Evolutionary conservation across 2,329 filamentous ascomycete genomes (phyloP).

Genomic region (Rhynchosporium agropyri): DNA sequence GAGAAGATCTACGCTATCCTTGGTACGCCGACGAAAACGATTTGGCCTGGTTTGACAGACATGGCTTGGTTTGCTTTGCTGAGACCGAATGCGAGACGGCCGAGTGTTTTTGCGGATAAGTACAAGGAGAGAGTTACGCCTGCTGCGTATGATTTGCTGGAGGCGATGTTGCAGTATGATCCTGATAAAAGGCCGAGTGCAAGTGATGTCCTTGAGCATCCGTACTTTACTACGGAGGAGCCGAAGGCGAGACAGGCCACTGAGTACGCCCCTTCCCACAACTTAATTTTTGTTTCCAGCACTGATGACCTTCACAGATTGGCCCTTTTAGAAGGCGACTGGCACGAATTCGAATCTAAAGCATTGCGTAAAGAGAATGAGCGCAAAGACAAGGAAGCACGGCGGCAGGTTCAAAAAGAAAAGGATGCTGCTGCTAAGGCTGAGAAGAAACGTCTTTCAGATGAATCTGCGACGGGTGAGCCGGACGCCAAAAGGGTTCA

Average conservation of each 20-base stretch:
- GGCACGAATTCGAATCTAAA: constrained; percentile 99
- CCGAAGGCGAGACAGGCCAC: constrained; percentile 75
- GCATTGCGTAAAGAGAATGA: constrained; percentile 89
- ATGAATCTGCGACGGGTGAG: constrained; percentile 33
- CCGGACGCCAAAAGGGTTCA: constrained; percentile 38
- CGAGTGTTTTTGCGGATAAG: constrained; percentile 77
- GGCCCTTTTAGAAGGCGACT: constrained; percentile 82
- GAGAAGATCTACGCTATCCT: constrained; percentile 95
- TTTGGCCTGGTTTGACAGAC: constrained; percentile 89
- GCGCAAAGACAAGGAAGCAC: constrained; percentile 53
- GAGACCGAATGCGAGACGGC: constrained; percentile 72
- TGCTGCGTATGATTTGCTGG: constrained; percentile 80
- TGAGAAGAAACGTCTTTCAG: constrained; percentile 37
- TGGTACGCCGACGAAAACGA: constrained; percentile 79
- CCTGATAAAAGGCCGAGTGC: constrained; percentile 82
- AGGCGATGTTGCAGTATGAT: constrained; percentile 87
- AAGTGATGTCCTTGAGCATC: constrained; percentile 79
- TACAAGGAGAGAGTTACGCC: constrained; percentile 78
- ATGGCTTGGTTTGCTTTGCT: constrained; percentile 98
- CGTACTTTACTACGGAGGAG: constrained; percentile 85
- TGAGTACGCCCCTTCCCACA: constrained; percentile 60
- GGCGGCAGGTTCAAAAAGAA: constrained; percentile 39
- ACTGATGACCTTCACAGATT: constrained; percentile 53
- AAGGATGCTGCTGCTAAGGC: constrained; percentile 38
- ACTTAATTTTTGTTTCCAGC: neutral